These are phyloP conservation scores for Closterium sp. DNA, from an alignment of 139 green algal genomes.

Conservation along the genomic window DNA sequence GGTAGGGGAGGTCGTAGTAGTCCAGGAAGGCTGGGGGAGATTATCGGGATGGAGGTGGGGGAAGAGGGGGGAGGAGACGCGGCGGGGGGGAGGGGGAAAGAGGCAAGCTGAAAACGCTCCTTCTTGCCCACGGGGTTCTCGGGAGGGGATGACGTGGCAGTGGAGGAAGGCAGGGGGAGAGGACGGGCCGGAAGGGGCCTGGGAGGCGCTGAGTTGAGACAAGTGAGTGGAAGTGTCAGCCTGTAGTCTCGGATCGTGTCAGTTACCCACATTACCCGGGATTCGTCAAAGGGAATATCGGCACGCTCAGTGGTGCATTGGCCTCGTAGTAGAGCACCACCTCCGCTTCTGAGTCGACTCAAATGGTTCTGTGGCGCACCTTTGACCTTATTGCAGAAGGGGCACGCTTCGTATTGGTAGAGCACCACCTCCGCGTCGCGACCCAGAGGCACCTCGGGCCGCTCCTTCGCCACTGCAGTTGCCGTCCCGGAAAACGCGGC, in stretches of 20 bases:
- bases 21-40: slow-evolving; percentile 76
- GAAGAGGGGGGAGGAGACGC: too few species aligned
- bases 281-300: background rate
- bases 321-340: too few species aligned
- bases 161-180: background rate
- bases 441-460: background rate
- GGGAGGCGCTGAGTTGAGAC: background rate
- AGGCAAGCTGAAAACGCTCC: too few species aligned
- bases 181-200: background rate
- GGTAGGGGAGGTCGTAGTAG: slow-evolving; percentile 89
- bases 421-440: slow-evolving; percentile 50
- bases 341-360: too few species aligned
- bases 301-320: too few species aligned
- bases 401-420: slow-evolving; percentile 91
- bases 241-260: too few species aligned
- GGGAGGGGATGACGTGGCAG: too few species aligned
- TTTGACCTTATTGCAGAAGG: slow-evolving; percentile 98
- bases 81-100: too few species aligned
- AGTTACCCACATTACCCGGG: background rate
- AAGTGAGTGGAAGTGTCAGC: background rate
- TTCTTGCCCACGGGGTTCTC: too few species aligned
- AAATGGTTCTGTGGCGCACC: slow-evolving; percentile 3
- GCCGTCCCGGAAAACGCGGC: slow-evolving; percentile 6
- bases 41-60: too few species aligned
- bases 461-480: slow-evolving; percentile 35